Evolutionary conservation across 345 rosid species (phyloP), one percentile per base, ranked within the genome.

Genomic region (Cardamine occulta): DNA sequence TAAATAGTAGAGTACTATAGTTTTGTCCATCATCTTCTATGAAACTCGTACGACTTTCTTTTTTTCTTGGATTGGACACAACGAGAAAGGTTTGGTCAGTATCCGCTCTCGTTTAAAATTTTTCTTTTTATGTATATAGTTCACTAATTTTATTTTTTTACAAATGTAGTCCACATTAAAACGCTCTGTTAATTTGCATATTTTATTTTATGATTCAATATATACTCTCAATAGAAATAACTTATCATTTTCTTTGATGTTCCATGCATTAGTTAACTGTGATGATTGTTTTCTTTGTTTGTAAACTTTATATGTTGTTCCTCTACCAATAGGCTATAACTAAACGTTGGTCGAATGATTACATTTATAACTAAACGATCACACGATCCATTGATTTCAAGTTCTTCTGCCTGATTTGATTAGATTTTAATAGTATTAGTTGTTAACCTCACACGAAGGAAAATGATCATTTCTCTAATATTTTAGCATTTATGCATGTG

Each of bases 51-150:
- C 67, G 61, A 37, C 47, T 56, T 35, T 52, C 28, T 57, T 58
- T 66, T 52, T 58, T 66, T 52, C 64, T 72, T 72, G n/a, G 81
- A 78, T 66, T 66, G 26, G 81, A 78, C 77, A 78, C 59, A 59
- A 66, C 81, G 61, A 72, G 57, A 44, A 66, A 66, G 24, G 70
- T 52, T 57, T 66, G 78, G 73, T 60, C 73, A 57, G 29, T 59
- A 77, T 66, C 75, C 60, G 13, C 8, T 59, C 34, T 51, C 18
- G 9, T 58, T 75, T 2, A 1, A 61, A 60, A 1, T 40, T 55
- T 55, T 70, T 19, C 2, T 69, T 58, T 54, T 48, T 11, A 31
- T 42, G 56, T 58, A 26, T 51, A 66, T 51, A 49, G 19, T 51
- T 18, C 18, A 12, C 4, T 66, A 29, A 28, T 42, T 7, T 42